Evolutionary conservation across 1,284 basidiomycete species (phyloP), one percentile per base, ranked within the genome.

Genomic region (Pholiota adiposa): DNA sequence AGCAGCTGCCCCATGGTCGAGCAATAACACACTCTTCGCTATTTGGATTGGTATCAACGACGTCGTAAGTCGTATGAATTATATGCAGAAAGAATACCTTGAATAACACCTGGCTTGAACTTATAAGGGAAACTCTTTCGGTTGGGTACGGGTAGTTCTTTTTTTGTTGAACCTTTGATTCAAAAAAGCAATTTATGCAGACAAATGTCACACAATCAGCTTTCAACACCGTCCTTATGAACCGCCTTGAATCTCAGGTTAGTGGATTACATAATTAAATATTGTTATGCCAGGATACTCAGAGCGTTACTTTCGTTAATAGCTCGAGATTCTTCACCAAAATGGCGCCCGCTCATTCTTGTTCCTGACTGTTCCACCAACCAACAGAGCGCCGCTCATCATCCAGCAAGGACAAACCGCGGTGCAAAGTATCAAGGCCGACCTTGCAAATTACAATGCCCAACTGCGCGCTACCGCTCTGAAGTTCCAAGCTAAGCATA

Each of bases 41-140:
- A 67, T 87, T 54, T 89, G 85, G 83, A 86, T 89, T 64, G 87
- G 86, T 4, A 88, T 88, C 58, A 87, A 87, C 58, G 86, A 86
- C 63, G 79, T 87, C 48, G 84, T 86, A 70, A 54, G 79, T 73
- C 43, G 18, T 38, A 21, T 48, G 21, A 43, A 11, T 36, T 2
- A 12, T 2, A 18, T 8, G 7, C 36, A n/a, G 4, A 38, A 11
- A 33, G 31, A n/a, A 27, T 38, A 29, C 21, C n/a, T 29, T 41
- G 2, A 29, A 7, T 25, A 29, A 27, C 8, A 50, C 34, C 18
- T 21, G 31, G 44, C 8, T 19, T 40, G n/a, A 40, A 31, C 60
- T 25, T 23, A 49, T 29, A 40, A 85, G 83, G 83, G 83, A 36
- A 82, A 80, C 64, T 83, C 85, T 1, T 80, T 74, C 56, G 66